phyloP scores from a whole-genome alignment of 257 asterid genomes.

The Anisodus acutangulus region DNA sequence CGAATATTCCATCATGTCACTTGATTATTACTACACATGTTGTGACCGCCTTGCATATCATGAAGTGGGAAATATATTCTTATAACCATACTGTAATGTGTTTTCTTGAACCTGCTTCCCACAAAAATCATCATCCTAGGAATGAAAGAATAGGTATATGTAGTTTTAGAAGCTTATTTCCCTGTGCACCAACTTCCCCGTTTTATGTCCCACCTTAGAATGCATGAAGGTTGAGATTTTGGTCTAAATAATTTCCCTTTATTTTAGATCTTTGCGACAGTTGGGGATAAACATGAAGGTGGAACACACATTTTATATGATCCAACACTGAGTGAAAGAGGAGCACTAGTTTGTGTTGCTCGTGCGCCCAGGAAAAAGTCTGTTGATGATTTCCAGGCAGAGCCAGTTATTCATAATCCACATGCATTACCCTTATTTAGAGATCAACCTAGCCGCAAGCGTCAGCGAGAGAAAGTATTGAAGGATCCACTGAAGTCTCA shows the following conservation, averaged over 20 bases:
- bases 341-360: slow-evolving; percentile 95
- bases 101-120: slow-evolving; percentile 3
- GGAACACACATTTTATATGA: slow-evolving; percentile 92
- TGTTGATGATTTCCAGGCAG: slow-evolving; percentile 81
- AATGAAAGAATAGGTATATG: not conserved
- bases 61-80: not conserved
- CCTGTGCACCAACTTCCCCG: not conserved
- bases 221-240: slow-evolving; percentile 5
- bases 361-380: slow-evolving; percentile 97
- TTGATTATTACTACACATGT: not conserved
- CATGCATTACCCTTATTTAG: slow-evolving; percentile 91
- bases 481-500: slow-evolving; percentile 95
- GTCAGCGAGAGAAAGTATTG: slow-evolving; percentile 87
- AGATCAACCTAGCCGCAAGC: slow-evolving; percentile 96
- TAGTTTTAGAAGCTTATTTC: not conserved
- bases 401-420: slow-evolving; percentile 96
- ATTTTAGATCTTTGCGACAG: slow-evolving; percentile 74
- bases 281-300: slow-evolving; percentile 85
- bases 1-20: not conserved
- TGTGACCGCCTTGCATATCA: not conserved
- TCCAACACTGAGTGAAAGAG: slow-evolving; percentile 89
- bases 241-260: not conserved
- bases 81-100: slow-evolving; percentile 13
- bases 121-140: not conserved
- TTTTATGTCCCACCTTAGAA: not conserved